Evolutionary conservation across 2,329 filamentous ascomycete species (phyloP).

Genomic region (Microthyrium microscopicum): DNA sequence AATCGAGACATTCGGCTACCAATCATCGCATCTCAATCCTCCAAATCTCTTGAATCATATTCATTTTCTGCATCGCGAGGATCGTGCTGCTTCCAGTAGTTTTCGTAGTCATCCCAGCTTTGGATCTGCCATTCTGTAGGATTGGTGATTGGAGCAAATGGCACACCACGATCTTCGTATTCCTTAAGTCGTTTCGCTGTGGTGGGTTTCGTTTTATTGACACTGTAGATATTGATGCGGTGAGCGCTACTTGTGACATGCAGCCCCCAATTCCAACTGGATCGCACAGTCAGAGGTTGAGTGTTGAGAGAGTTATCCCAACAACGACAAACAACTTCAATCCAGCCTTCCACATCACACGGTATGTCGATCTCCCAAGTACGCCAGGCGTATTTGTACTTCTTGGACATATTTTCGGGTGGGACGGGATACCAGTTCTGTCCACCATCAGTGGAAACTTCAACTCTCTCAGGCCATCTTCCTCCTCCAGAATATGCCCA

Average conservation of each 20-base stretch:
- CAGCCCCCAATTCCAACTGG: slow-evolving; percentile 42
- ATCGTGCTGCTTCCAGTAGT: neutral
- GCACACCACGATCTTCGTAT: slow-evolving; percentile 4
- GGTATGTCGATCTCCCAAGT: slow-evolving; percentile 47
- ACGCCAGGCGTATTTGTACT: slow-evolving; percentile 48
- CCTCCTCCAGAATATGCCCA: slow-evolving; percentile 29
- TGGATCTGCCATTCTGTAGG: slow-evolving; percentile 2
- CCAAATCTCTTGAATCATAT: too few relatives aligned
- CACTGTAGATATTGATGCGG: slow-evolving; percentile 43
- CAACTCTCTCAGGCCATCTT: slow-evolving; percentile 39
- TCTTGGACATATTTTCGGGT: slow-evolving; percentile 40
- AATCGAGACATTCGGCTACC: too few relatives aligned
- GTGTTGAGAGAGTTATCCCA: slow-evolving; percentile 32
- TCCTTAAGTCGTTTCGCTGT: slow-evolving; percentile 2
- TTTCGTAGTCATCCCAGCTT: slow-evolving; percentile 7
- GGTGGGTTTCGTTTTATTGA: slow-evolving; percentile 26
- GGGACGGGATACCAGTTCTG: slow-evolving; percentile 49
- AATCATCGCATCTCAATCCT: too few relatives aligned
- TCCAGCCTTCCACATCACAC: slow-evolving; percentile 32
- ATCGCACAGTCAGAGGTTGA: slow-evolving; percentile 17
- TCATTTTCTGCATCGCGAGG: neutral
- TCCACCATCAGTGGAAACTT: slow-evolving; percentile 46
- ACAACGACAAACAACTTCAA: slow-evolving; percentile 26
- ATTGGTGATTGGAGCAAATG: slow-evolving; percentile 5
- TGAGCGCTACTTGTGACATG: slow-evolving; percentile 49